These are phyloP conservation scores for Entoloma clypeatum DNA, from an alignment of 1,284 basidiomycete genomes.

Conservation along the genomic window DNA sequence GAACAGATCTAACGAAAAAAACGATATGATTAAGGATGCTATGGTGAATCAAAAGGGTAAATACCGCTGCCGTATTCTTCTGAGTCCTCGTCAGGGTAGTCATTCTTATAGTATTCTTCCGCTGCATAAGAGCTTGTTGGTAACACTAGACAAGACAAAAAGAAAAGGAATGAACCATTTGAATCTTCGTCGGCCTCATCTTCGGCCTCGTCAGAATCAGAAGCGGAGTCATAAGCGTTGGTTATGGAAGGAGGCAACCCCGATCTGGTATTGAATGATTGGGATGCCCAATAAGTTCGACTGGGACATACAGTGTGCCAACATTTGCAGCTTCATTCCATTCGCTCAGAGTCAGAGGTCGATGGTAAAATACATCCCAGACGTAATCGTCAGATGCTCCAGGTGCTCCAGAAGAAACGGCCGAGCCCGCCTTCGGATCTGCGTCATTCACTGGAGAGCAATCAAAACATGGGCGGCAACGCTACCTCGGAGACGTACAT, in stretches of 20 bases:
- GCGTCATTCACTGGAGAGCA: slow-evolving; percentile 34
- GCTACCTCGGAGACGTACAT: slow-evolving; percentile 34
- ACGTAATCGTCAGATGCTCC: slow-evolving; percentile 55
- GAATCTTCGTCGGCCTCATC: slow-evolving; percentile 80
- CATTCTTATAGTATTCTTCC: slow-evolving; percentile 78
- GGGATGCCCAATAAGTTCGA: slow-evolving; percentile 2
- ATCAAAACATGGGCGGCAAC: slow-evolving; percentile 1
- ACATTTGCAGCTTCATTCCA: slow-evolving; percentile 56
- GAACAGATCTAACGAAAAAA: slow-evolving; percentile 35
- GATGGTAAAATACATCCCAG: slow-evolving; percentile 76
- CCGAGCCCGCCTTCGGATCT: slow-evolving; percentile 3
- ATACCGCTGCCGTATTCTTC: slow-evolving; percentile 41
- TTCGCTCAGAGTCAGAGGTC: slow-evolving; percentile 53
- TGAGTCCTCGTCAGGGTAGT: slow-evolving; percentile 71
- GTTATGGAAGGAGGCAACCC: slow-evolving; percentile 54
- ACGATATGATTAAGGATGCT: too few species aligned
- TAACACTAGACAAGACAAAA: slow-evolving; percentile 1
- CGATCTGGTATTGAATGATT: slow-evolving; percentile 38
- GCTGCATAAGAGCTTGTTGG: slow-evolving; percentile 36
- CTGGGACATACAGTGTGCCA: slow-evolving; percentile 55
- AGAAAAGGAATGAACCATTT: slow-evolving; percentile 48
- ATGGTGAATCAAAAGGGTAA: too few species aligned
- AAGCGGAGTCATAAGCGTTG: slow-evolving; percentile 49
- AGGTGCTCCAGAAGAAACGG: slow-evolving; percentile 4
- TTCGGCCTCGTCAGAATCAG: slow-evolving; percentile 60